These are phyloP conservation scores for Epichloe uncinata DNA, from an alignment of 2,329 filamentous ascomycete genomes.

Conservation along the genomic window DNA sequence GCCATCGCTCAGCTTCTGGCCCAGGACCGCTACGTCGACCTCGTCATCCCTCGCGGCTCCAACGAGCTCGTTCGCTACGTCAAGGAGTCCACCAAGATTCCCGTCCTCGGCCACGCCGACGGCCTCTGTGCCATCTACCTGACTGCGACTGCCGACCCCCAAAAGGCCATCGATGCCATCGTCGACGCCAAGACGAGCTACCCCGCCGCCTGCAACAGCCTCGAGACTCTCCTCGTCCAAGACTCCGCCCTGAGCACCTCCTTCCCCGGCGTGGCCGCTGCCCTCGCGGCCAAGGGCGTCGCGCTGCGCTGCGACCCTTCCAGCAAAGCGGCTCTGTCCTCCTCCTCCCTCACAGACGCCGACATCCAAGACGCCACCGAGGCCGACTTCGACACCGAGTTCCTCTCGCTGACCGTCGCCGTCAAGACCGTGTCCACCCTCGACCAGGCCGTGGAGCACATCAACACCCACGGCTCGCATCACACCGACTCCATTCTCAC, in stretches of 20 bases:
- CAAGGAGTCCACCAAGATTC: slow-evolving; percentile 83
- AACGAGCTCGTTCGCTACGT: slow-evolving; percentile 86
- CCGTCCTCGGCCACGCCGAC: slow-evolving; percentile 91
- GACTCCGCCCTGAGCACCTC: slow-evolving; percentile 53
- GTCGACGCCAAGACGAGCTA: slow-evolving; percentile 92
- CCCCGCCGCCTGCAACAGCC: slow-evolving; percentile 84
- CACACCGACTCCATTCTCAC: slow-evolving; percentile 92
- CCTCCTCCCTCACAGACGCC: slow-evolving; percentile 29
- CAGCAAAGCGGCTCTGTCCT: slow-evolving; percentile 49
- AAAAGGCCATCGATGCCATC: slow-evolving; percentile 61
- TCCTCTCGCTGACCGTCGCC: slow-evolving; percentile 71
- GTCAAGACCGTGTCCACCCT: slow-evolving; percentile 63
- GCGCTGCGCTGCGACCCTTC: slow-evolving; percentile 64
- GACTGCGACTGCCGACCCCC: slow-evolving; percentile 59
- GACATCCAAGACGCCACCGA: slow-evolving; percentile 52
- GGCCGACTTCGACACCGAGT: slow-evolving; percentile 76
- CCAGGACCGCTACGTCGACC: slow-evolving; percentile 78
- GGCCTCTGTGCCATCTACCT: slow-evolving; percentile 83
- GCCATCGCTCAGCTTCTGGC: slow-evolving; percentile 77
- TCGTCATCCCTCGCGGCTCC: slow-evolving; percentile 84
- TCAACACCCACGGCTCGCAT: slow-evolving; percentile 83
- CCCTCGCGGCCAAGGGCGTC: slow-evolving; percentile 65
- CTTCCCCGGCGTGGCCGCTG: slow-evolving; percentile 59
- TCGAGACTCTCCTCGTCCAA: slow-evolving; percentile 86
- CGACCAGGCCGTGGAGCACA: slow-evolving; percentile 67